Conservation (phyloP, 2,329 filamentous ascomycete species). For the Hyphodiscus sp. region DNA sequence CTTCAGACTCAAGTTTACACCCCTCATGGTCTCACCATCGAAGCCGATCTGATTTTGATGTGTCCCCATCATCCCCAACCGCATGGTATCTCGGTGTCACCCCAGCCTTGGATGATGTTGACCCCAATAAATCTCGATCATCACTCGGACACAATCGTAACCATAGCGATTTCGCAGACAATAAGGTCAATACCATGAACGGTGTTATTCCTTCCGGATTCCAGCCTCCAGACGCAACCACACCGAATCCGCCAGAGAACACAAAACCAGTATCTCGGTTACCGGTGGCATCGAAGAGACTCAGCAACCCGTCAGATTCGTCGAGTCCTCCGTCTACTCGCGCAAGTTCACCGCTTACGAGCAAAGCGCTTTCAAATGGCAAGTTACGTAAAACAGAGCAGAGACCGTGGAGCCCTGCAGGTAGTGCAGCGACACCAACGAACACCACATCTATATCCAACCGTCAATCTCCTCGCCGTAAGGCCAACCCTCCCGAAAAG, state of each 20-base stretch:
- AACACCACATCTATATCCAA: slow-evolving; percentile 38
- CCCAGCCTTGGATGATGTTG: slow-evolving; percentile 35
- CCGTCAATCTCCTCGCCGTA: slow-evolving; percentile 24
- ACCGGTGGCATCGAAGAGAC: slow-evolving; percentile 21
- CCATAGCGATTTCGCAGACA: slow-evolving; percentile 52
- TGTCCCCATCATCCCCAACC: slow-evolving; percentile 57
- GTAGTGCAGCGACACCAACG: slow-evolving; percentile 22
- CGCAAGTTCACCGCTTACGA: slow-evolving; percentile 49
- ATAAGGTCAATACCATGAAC: slow-evolving; percentile 26
- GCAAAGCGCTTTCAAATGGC: slow-evolving; percentile 33
- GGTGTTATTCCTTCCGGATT: slow-evolving; percentile 26
- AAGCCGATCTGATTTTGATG: slow-evolving; percentile 48
- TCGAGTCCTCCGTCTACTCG: slow-evolving; percentile 47
- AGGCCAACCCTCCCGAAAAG: slow-evolving; percentile 17
- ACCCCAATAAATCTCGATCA: slow-evolving; percentile 18
- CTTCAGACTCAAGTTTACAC: slow-evolving; percentile 64
- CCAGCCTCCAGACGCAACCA: slow-evolving; percentile 6
- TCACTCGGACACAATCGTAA: slow-evolving; percentile 43
- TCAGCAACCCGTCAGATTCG: slow-evolving; percentile 37
- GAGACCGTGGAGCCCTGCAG: slow-evolving; percentile 24
- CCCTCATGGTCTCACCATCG: slow-evolving; percentile 43
- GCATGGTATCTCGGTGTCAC: slow-evolving; percentile 53
- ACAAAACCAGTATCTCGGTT: slow-evolving; percentile 20
- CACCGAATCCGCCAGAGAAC: slow-evolving; percentile 1
- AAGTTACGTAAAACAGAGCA: slow-evolving; percentile 23